Evolutionary conservation across 495 filamentous ascomycete species (phyloP).

Genomic region (Apiosordaria backusii): DNA sequence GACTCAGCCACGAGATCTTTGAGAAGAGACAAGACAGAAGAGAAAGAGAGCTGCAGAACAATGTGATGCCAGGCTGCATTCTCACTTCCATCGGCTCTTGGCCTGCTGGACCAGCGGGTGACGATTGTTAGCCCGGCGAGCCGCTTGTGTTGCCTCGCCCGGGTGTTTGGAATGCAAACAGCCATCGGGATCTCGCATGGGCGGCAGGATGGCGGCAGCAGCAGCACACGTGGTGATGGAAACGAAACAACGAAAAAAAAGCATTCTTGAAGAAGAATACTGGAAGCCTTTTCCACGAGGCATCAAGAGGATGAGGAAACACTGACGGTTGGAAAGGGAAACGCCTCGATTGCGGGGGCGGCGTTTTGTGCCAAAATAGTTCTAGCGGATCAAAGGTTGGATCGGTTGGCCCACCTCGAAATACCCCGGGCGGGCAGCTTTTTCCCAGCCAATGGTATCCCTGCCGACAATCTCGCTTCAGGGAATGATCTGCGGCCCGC

Average conservation of each 20-base stretch:
- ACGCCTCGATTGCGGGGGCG: not conserved
- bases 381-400: not conserved
- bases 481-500: conserved; percentile 5
- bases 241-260: not conserved
- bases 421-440: not conserved
- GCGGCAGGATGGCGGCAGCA: not conserved
- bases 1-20: not conserved
- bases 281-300: conserved; percentile 4
- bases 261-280: not conserved
- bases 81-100: not conserved
- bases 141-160: not conserved
- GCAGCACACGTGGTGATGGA: not conserved
- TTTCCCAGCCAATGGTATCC: conserved; percentile 19
- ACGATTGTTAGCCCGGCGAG: not conserved
- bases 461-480: conserved; percentile 31
- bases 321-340: too few relatives aligned
- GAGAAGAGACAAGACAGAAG: not conserved
- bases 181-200: not conserved
- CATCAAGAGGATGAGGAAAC: not conserved
- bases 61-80: not conserved
- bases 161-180: not conserved
- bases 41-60: not conserved
- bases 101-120: not conserved
- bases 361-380: not conserved
- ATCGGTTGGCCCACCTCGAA: not conserved